Evolutionary conservation across 768 basidiomycete species (phyloP).

Genomic region (Chalciporus sphaerocephalus): DNA sequence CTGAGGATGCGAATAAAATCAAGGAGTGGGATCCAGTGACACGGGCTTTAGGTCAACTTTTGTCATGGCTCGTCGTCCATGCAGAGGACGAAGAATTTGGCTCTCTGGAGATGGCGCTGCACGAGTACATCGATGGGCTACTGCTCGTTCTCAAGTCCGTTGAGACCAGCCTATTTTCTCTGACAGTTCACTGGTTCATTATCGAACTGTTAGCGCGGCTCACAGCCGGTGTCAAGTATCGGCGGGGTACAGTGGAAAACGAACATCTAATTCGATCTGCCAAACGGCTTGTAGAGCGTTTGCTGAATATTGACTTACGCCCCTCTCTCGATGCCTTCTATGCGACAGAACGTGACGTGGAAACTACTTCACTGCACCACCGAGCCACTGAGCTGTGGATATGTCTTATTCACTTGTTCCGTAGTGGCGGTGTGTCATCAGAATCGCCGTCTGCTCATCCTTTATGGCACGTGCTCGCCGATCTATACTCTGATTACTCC

Average conservation of each 20-base stretch:
- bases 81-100: slow-evolving; percentile 32
- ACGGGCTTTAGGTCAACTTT: slow-evolving; percentile 40
- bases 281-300: slow-evolving; percentile 41
- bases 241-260: slow-evolving; percentile 26
- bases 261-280: slow-evolving; percentile 27
- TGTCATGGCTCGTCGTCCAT: slow-evolving; percentile 43
- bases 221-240: slow-evolving; percentile 21
- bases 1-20: slow-evolving; percentile 17
- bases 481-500: slow-evolving; percentile 28
- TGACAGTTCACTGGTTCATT: slow-evolving; percentile 58
- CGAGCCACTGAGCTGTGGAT: slow-evolving; percentile 70
- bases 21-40: slow-evolving; percentile 40
- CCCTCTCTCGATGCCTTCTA: slow-evolving; percentile 16
- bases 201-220: slow-evolving; percentile 53
- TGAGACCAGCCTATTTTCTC: slow-evolving; percentile 31
- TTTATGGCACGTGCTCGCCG: slow-evolving; percentile 45
- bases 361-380: slow-evolving; percentile 37
- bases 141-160: slow-evolving; percentile 37
- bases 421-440: slow-evolving; percentile 20
- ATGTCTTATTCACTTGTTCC: slow-evolving; percentile 57
- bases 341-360: slow-evolving; percentile 20
- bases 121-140: slow-evolving; percentile 37
- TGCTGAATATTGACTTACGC: slow-evolving; percentile 54
- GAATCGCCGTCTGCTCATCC: slow-evolving; percentile 26
- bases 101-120: slow-evolving; percentile 31